Base-by-base conservation (phyloP, 257 asterid species). In the Rauvolfia tetraphylla region DNA sequence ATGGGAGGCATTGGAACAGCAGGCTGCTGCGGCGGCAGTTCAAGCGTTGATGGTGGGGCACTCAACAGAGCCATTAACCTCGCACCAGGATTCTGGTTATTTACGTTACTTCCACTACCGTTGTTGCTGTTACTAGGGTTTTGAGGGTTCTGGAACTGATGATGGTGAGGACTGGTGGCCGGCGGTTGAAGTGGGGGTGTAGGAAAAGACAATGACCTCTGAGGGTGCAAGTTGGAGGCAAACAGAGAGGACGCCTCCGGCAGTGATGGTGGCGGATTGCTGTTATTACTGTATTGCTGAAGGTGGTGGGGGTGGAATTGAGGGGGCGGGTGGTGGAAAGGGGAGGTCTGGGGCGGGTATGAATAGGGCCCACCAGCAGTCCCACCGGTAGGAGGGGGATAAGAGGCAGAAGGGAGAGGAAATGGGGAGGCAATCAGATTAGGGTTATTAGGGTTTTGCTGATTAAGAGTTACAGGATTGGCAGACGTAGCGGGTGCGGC, bases 41-140 rank as follows among this genome's bases (percentile, higher is more conserved):
- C 92, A 12, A 48, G 42, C 4, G 87, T 69, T 10, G 93, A 72
- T 14, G 96, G 84, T 0, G 97, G 95, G 23, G 98, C 92, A 74
- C 95, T 89, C 87, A 95, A 81, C 81, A 95, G 69, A 53, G 98
- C 98, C 99, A 95, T 95, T 44, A 93, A 79, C 62, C 90, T 87
- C 33, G 97, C 93, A 14, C 99, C 98, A 0, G 83, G 92, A 70
- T 77, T 85, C 63, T 76, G 86, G 3, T 75, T 53, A 48, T 18
- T 15, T 36, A 48, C 29, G 31, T 44, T 70, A 23, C 7, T 57
- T 13, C 69, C 69, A 27, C 34, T 44, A 8, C 42, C 18, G 51
- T 48, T 78, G 49, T 71, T 67, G 13, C 33, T 69, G 46, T 78
- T 87, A 49, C 63, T 85, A 53, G 90, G 83, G 87, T 81, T 86